Evolutionary conservation across 345 rosid genomes (phyloP).

Genomic region (Dipteronia dyeriana): DNA sequence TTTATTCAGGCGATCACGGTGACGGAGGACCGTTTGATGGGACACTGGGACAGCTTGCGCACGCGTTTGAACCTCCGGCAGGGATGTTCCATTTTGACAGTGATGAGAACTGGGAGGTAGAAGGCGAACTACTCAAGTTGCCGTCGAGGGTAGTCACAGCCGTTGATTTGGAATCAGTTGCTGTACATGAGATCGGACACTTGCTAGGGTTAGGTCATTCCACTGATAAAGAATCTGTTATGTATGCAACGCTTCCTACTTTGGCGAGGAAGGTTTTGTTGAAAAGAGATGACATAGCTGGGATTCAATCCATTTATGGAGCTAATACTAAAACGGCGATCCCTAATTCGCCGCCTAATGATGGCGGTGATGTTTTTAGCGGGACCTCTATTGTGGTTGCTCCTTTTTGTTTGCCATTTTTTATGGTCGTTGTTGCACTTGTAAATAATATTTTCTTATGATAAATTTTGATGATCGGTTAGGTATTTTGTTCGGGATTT

Average conservation of each 20-base stretch:
- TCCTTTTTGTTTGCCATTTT: too few relatives aligned
- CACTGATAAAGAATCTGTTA: slow-evolving; percentile 64
- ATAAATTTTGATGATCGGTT: too few relatives aligned
- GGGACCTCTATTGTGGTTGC: too few relatives aligned
- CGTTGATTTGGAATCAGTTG: slow-evolving; percentile 69
- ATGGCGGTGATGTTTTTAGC: too few relatives aligned
- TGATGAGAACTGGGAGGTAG: slow-evolving; percentile 71
- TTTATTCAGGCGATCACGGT: slow-evolving; percentile 78
- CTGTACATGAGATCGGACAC: slow-evolving; percentile 96
- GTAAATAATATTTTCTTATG: slow-evolving; percentile 21
- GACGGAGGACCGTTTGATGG: slow-evolving; percentile 96
- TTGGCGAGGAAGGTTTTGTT: slow-evolving; percentile 59
- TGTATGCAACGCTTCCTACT: slow-evolving; percentile 75
- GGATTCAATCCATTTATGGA: slow-evolving; percentile 76
- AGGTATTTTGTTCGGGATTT: too few relatives aligned
- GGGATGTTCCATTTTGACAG: slow-evolving; percentile 80
- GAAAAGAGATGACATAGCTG: slow-evolving; percentile 60
- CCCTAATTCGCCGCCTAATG: too few relatives aligned
- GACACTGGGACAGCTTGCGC: slow-evolving; percentile 77
- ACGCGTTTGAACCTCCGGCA: slow-evolving; percentile 83
- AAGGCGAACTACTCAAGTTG: slow-evolving; percentile 43
- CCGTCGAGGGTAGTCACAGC: slow-evolving; percentile 38
- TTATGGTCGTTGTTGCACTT: slow-evolving; percentile 33
- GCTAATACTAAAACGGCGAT: slow-evolving; percentile 50
- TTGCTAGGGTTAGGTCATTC: slow-evolving; percentile 92